Base-by-base conservation (phyloP, 2,329 filamentous ascomycete species). In the Aspergillus bombycis region DNA sequence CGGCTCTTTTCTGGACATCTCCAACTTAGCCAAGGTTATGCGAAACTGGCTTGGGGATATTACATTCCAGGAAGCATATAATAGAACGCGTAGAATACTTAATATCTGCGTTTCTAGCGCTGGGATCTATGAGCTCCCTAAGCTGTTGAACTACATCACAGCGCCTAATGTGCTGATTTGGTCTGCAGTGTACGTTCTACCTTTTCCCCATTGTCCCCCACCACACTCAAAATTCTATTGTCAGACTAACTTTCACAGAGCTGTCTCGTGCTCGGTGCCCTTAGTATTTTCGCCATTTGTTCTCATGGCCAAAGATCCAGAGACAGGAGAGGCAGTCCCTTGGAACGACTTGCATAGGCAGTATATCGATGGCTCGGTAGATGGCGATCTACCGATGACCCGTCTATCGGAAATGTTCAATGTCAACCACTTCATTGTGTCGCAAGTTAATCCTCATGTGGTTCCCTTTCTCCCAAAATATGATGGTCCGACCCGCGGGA, bases 341-440 rank as follows among this genome's bases (percentile, higher is more conserved):
- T 97, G 94, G 94, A 94, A 95, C 70, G 91, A 93, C 16, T 90
- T 90, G 4, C 90, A 92, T 32, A 91, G 93, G 74, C 88, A 88
- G 67, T 97, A 92, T 86, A 96, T 98, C 58, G 94, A 98, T 75
- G 94, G 94, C 1, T 97, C 94, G 0, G 92, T 98, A 26, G 93
- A 97, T 74, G 95, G 95, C 64, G 94, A 98, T 76, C 82, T 98
- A 3, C 94, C 94, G 1, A 96, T 96, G 88, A 93, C 90, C 23
- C 88, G 92, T 2, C 83, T 98, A 19, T 89, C 93, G 0, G 93
- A 97, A 74, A 94, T 97, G 91, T 97, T 97, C 82, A 97, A 97
- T 73, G 94, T 97, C 75, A 97, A 97, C 73, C 94, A 97, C 75
- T 97, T 97, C 74, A 97, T 98, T 69, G 94, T 97, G 21, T 97